Conservation (phyloP, 2,329 filamentous ascomycete species). For the Kalmusia sp. region DNA sequence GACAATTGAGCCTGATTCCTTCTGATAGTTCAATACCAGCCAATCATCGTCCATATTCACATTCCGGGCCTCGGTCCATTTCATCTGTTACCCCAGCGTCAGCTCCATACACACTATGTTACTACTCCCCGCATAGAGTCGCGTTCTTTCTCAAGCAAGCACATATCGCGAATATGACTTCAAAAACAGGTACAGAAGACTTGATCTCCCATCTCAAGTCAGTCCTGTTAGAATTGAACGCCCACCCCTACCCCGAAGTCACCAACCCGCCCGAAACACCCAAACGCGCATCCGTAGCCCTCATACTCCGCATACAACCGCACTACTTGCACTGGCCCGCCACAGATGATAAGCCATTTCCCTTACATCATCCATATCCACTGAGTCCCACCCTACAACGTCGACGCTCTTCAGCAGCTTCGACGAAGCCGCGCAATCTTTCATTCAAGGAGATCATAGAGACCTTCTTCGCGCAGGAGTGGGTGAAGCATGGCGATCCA, state of each 20-base stretch:
- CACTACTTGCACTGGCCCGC: slow-evolving; percentile 62
- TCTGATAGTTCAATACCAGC: slow-evolving; percentile 11
- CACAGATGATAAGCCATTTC: slow-evolving; percentile 25
- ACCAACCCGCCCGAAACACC: slow-evolving; percentile 58
- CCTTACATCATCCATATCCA: slow-evolving; percentile 19
- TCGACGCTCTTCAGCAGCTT: slow-evolving; percentile 35
- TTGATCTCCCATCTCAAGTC: slow-evolving; percentile 50
- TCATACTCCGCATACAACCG: slow-evolving; percentile 69
- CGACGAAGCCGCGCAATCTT: slow-evolving; percentile 30
- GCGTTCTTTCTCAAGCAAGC: background rate
- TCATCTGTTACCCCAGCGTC: background rate
- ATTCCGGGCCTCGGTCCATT: slow-evolving; percentile 23
- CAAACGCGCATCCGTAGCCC: slow-evolving; percentile 70
- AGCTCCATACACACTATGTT: background rate
- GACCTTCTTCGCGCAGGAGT: slow-evolving; percentile 68
- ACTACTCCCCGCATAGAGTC: background rate
- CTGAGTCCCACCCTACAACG: slow-evolving; percentile 27
- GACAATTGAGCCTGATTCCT: background rate
- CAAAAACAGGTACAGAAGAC: slow-evolving; percentile 27
- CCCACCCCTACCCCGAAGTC: slow-evolving; percentile 57
- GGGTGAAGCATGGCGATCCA: slow-evolving; percentile 70
- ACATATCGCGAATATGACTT: slow-evolving; percentile 20
- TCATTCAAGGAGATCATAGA: slow-evolving; percentile 54
- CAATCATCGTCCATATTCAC: slow-evolving; percentile 17
- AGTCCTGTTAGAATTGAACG: slow-evolving; percentile 51